Evolutionary conservation across 768 basidiomycete species (phyloP).

Genomic region (Kwoniella heveanensis): DNA sequence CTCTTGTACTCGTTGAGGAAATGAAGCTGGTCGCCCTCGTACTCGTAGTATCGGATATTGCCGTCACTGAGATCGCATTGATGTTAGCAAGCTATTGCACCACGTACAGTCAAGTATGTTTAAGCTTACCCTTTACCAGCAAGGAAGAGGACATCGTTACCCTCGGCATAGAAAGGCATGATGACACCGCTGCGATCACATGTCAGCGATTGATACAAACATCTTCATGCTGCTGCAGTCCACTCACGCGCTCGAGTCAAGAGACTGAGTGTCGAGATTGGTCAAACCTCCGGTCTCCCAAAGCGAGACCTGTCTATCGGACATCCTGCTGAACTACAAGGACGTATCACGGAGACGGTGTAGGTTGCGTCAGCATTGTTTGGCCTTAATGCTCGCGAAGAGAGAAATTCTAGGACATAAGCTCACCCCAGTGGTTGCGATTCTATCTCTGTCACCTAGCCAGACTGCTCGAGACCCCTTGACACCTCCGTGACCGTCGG

Average conservation of each 20-base stretch:
- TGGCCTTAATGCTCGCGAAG: too few species aligned
- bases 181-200: conserved; percentile 69
- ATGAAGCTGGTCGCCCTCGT: conserved; percentile 79
- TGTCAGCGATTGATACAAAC: too few species aligned
- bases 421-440: conserved; percentile 80
- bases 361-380: too few species aligned
- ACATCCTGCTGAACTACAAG: conserved; percentile 81
- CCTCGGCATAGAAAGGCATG: conserved; percentile 96
- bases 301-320: conserved; percentile 82
- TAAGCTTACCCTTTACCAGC: conserved; percentile 79
- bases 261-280: conserved; percentile 72
- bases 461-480: conserved; percentile 86
- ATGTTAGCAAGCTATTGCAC: too few species aligned
- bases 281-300: conserved; percentile 82
- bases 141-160: conserved; percentile 83
- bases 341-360: too few species aligned
- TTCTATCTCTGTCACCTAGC: conserved; percentile 84
- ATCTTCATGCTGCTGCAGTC: too few species aligned
- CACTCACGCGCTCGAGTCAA: conserved; percentile 78
- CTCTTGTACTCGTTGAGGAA: conserved; percentile 77
- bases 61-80: conserved; percentile 71
- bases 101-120: neutral
- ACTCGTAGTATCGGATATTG: conserved; percentile 88
- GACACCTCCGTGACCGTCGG: conserved; percentile 89
- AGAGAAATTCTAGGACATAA: neutral